Evolutionary conservation across 2,329 filamentous ascomycete species (phyloP).

Genomic region (Talaromyces sp.): DNA sequence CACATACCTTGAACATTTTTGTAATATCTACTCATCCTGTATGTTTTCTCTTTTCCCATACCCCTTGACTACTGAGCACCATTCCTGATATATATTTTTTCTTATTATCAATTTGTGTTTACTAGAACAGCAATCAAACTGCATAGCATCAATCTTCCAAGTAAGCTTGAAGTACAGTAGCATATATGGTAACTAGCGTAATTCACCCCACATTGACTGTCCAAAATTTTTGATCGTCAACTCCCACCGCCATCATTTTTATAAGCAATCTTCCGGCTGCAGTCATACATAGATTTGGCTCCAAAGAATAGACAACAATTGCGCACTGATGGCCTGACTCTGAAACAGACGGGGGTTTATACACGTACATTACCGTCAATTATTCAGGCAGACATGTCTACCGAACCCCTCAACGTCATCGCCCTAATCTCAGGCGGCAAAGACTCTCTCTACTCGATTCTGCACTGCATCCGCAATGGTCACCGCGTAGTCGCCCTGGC

Average conservation of each 20-base stretch:
- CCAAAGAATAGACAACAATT: no score
- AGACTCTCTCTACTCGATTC: constrained; percentile 89
- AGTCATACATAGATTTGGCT: background rate
- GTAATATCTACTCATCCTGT: constrained; percentile 28
- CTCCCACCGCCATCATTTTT: no score
- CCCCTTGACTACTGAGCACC: constrained; percentile 22
- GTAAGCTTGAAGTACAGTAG: background rate
- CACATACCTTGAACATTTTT: constrained; percentile 29
- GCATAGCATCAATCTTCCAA: background rate
- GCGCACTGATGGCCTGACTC: background rate
- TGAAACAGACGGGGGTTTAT: background rate
- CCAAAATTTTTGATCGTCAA: background rate
- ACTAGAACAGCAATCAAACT: background rate
- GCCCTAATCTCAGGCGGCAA: constrained; percentile 94
- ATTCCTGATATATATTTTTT: constrained; percentile 10
- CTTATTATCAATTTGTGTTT: background rate
- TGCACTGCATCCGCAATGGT: constrained; percentile 84
- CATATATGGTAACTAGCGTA: background rate
- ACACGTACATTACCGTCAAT: background rate
- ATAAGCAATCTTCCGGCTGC: background rate
- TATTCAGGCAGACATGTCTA: background rate
- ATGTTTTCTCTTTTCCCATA: constrained; percentile 31
- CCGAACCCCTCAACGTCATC: constrained; percentile 64
- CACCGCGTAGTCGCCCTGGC: constrained; percentile 83
- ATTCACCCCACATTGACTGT: background rate